Evolutionary conservation across 1,284 basidiomycete genomes (phyloP), one percentile per base, ranked within the genome.

Genomic region (Microbotryomycetes sp.): DNA sequence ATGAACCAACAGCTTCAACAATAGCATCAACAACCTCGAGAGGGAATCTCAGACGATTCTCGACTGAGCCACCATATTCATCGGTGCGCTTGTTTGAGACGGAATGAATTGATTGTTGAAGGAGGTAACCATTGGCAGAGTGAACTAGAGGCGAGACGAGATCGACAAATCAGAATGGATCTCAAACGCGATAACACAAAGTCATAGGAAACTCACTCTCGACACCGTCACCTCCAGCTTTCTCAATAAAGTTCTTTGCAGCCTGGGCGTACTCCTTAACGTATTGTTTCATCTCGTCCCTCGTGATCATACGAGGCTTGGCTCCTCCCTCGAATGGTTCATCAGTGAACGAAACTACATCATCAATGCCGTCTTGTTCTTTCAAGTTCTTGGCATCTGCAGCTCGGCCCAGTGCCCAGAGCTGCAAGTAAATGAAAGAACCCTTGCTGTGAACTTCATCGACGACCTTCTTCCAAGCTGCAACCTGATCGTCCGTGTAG

Each of bases 211-310:
- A 71, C 63, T 79, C 79, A 48, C 79, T 70, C 76, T 86, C 84
- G 31, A 85, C 80, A 32, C 84, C 84, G 68, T 87, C 84, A 66
- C 86, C 85, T 0, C 84, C 84, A 26, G 84, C 83, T 68, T 79
- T 77, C 48, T 67, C 48, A 52, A 82, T 79, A 3, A 83, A 82
- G 60, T 81, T 81, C 14, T 75, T 58, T 0, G 83, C 83, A 0
- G 82, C 77, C 2, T 76, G 69, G 46, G 75, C 78, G 72, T 80
- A 86, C 54, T 79, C 73, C 0, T 73, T 76, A 45, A 83, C 74
- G 57, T 81, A 79, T 7, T 70, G 64, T 15, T 75, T 68, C 54
- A 75, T 72, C 30, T 75, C 73, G 3, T 67, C 64, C 32, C 64
- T 67, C 3, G 69, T 66, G 23, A 74, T 25, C 19, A 66, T 51